These are phyloP conservation scores for Haemoproteus tartakovskyi DNA, from an alignment of 169 alveolate species.

Conservation along the genomic window DNA sequence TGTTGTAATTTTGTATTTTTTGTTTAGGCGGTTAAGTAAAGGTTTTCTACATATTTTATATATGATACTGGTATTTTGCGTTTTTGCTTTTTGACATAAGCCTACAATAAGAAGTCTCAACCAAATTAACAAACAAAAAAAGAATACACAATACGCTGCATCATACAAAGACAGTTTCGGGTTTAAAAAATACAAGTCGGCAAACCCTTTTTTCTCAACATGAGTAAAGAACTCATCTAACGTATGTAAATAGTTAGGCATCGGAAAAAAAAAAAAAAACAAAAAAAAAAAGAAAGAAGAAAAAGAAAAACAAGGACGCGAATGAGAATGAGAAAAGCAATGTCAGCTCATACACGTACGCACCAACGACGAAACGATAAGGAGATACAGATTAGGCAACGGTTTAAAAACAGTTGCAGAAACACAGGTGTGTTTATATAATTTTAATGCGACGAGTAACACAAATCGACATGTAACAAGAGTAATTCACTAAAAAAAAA, in stretches of 20 bases:
- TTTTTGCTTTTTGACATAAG: not conserved
- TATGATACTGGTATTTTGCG: slow-evolving; percentile 20
- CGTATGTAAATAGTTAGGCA: slow-evolving; percentile 19
- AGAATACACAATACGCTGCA: not conserved
- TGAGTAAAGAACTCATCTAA: slow-evolving; percentile 29
- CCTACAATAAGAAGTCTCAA: slow-evolving; percentile 26
- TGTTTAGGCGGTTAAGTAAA: slow-evolving; percentile 22
- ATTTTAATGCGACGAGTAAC: too few relatives aligned
- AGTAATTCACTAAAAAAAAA: too few relatives aligned
- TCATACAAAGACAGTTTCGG: slow-evolving; percentile 27
- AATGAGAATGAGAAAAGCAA: not conserved
- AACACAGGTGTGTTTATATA: too few relatives aligned
- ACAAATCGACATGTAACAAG: too few relatives aligned
- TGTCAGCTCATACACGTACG: too few relatives aligned
- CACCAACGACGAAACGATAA: too few relatives aligned
- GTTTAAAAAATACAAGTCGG: slow-evolving; percentile 3
- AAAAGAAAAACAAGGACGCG: not conserved
- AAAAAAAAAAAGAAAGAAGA: not conserved
- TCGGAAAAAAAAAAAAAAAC: not conserved
- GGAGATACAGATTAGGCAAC: too few relatives aligned
- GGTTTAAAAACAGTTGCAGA: too few relatives aligned
- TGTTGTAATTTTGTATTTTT: slow-evolving; percentile 31
- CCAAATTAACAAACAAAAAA: slow-evolving; percentile 14
- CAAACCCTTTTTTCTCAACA: not conserved
- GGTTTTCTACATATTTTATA: slow-evolving; percentile 2